These are phyloP conservation scores for Pseudonitzschia multistriata DNA, from an alignment of 108 stramenopile species.

Conservation along the genomic window DNA sequence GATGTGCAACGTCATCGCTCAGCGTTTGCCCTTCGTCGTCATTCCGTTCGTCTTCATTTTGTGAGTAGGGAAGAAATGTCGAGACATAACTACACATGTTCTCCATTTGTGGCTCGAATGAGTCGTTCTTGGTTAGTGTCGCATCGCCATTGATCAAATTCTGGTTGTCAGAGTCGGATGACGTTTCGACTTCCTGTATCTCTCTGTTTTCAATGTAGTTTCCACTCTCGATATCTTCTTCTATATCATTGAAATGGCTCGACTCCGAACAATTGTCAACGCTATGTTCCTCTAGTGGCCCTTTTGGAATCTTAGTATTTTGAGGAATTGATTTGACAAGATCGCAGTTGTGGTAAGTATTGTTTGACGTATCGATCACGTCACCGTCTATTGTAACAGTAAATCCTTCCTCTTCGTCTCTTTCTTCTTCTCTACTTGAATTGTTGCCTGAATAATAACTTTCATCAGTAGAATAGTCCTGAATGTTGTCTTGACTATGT, in stretches of 20 bases:
- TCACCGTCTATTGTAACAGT: not conserved
- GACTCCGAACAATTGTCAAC: not conserved
- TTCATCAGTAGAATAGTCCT: not conserved
- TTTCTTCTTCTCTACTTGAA: not conserved
- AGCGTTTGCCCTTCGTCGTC: not conserved
- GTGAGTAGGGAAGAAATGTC: not conserved
- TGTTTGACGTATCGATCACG: not conserved
- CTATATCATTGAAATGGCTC: not conserved
- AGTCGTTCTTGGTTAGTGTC: not conserved
- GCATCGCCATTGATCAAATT: not conserved
- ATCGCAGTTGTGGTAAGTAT: not conserved
- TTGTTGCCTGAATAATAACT: not conserved
- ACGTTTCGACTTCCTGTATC: not conserved
- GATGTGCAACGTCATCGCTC: not conserved
- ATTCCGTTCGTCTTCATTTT: not conserved
- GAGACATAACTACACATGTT: not conserved
- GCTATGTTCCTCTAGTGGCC: not conserved
- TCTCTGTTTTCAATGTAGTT: not conserved
- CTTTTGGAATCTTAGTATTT: not conserved
- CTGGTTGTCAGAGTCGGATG: not conserved
- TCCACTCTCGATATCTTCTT: not conserved
- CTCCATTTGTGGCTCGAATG: not conserved
- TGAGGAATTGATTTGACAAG: not conserved
- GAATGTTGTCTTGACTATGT: not conserved
- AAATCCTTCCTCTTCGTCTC: not conserved